phyloP scores from a whole-genome alignment of 257 asterid genomes.

The Vinca minor region DNA sequence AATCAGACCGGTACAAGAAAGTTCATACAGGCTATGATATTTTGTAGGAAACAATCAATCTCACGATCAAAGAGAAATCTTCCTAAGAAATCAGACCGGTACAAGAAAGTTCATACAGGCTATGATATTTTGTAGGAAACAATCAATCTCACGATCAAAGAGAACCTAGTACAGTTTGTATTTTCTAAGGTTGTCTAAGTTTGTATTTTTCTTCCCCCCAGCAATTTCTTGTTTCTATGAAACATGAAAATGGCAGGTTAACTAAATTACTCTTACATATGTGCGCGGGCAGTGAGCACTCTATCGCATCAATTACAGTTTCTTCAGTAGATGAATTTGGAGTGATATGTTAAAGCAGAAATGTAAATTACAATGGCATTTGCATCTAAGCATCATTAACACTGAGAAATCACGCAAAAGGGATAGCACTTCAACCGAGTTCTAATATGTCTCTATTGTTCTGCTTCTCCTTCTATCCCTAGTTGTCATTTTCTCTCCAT shows the following conservation, averaged over 20 bases:
- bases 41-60: background rate
- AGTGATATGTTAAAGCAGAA: background rate
- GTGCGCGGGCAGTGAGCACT: background rate
- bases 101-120: no score
- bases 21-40: no score
- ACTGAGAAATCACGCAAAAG: background rate
- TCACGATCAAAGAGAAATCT: constrained; percentile 19
- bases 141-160: background rate
- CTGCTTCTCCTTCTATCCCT: constrained; percentile 71
- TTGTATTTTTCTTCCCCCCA: no score
- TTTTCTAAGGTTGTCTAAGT: background rate
- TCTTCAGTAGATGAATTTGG: background rate
- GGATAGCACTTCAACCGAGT: background rate
- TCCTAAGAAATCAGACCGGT: constrained; percentile 66
- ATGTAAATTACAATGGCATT: background rate
- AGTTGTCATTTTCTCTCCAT: constrained; percentile 83
- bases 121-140: background rate
- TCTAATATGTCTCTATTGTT: constrained; percentile 13
- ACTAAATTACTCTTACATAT: no score
- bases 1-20: constrained; percentile 26
- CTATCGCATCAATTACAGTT: background rate
- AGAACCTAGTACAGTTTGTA: background rate
- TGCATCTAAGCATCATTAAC: background rate
- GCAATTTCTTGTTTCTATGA: no score
- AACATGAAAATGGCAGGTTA: no score